A percentile compares a stretch with the other conserved stretches of the same genome.
phyloP scores from a whole-genome alignment of 73 alveolate genomes.

The Paramecium primaurelia region DNA sequence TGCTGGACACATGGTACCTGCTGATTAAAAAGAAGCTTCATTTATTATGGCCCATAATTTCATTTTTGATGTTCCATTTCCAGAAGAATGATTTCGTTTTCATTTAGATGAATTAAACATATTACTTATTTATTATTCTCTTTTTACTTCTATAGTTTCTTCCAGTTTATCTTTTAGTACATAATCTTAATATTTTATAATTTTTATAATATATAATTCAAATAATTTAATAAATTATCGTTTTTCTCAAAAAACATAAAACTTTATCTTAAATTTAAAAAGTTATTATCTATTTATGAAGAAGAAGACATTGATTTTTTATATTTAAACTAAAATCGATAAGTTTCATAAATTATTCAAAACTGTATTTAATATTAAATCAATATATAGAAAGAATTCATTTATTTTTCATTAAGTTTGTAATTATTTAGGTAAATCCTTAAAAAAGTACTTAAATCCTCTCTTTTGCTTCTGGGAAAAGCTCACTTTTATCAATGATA shows the following conservation, averaged over 20 bases:
- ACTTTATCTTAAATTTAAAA: background rate
- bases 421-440: background rate
- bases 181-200: no score
- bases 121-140: background rate
- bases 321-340: background rate
- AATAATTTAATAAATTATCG: no score
- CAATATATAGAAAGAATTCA: background rate
- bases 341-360: background rate
- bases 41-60: constrained; percentile 71
- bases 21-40: constrained; percentile 80
- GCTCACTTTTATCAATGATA: background rate
- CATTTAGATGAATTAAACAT: background rate
- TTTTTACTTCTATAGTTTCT: background rate
- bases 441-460: background rate
- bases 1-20: constrained; percentile 97
- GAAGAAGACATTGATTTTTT: background rate
- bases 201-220: no score
- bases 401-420: background rate
- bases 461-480: background rate
- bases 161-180: background rate
- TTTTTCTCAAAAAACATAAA: background rate
- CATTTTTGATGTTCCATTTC: constrained; percentile 48
- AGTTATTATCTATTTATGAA: background rate
- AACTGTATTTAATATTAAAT: background rate
- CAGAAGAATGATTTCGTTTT: background rate